These are phyloP conservation scores for Candida argentea DNA, from an alignment of 805 yeast species.

Conservation along the genomic window DNA sequence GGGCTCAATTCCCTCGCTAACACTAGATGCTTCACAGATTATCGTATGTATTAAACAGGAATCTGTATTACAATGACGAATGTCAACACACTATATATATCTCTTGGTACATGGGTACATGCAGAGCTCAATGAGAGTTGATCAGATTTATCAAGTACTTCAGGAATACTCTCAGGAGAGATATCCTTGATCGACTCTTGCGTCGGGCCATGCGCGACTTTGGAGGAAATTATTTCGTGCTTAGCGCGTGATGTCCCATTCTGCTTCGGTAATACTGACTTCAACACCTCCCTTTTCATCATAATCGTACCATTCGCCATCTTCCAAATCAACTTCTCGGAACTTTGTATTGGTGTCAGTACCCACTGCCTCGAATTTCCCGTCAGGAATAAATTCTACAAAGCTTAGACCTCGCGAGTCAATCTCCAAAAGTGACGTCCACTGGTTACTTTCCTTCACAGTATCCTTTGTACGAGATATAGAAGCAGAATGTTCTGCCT, in stretches of 20 bases:
- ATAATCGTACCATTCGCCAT: constrained; percentile 90
- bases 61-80: no score
- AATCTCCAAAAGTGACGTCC: constrained; percentile 47
- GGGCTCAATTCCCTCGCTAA: no score
- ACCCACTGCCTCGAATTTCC: constrained; percentile 48
- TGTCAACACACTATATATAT: no score
- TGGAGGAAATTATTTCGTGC: no score
- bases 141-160: no score
- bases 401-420: constrained; percentile 85
- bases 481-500: constrained; percentile 27
- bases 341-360: constrained; percentile 43
- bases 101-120: no score
- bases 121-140: no score
- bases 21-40: no score
- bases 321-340: constrained; percentile 58
- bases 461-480: constrained; percentile 22
- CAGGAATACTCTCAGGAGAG: no score
- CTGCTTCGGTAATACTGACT: constrained; percentile 68
- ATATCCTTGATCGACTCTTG: no score
- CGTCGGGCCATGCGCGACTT: no score
- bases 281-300: constrained; percentile 78
- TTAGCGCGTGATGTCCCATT: constrained; percentile 60
- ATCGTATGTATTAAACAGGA: no score
- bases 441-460: constrained; percentile 28
- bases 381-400: constrained; percentile 56